Evolutionary conservation across 2,329 filamentous ascomycete species (phyloP), one percentile per base, ranked within the genome.

Genomic region (Tolypocladium guangdongense): DNA sequence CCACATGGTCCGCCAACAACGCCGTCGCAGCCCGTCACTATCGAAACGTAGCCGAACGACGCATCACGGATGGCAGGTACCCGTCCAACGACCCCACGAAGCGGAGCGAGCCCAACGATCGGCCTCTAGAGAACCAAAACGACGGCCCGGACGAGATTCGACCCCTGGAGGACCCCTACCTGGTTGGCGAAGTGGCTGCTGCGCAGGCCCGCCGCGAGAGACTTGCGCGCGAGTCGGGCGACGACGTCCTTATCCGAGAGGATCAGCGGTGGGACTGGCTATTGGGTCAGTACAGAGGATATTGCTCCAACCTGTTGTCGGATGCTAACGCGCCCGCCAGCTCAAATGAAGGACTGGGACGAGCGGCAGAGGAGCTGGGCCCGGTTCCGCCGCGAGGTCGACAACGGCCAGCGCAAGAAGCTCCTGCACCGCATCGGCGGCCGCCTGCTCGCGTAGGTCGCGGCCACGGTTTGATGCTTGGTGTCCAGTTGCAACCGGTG

Each of bases 121-220:
- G 54, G 18, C 12, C 14, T 6, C 3, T 43, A 18, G 51, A 57
- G 1, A 22, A 50, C 35, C 53, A 45, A 7, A 5, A 46, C 4
- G 52, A 43, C 6, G 45, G 14, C 22, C 18, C 32, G 14, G 18
- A 49, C 11, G 54, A 54, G 24, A 49, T 65, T 65, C 72, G 76
- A 7, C 82, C 81, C 3, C 72, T 84, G 20, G 84, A 88, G 66
- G 84, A 87, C 58, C 84, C 83, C 0, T 77, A 83, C 54, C 70
- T 87, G 11, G 84, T 87, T 2, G 84, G 84, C 36, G 83, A 86
- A 67, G 75, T 76, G 50, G 84, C 83, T 4, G 84, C 84, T 2
- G 71, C 74, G 11, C 67, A 74, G 56, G 81, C 82, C 8, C 73
- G 80, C 45, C 68, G 70, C n/a, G 78, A 80, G 62, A 73, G 84